Conservation (phyloP, 2,329 filamentous ascomycete species). For the Lasiodiplodia sp. region DNA sequence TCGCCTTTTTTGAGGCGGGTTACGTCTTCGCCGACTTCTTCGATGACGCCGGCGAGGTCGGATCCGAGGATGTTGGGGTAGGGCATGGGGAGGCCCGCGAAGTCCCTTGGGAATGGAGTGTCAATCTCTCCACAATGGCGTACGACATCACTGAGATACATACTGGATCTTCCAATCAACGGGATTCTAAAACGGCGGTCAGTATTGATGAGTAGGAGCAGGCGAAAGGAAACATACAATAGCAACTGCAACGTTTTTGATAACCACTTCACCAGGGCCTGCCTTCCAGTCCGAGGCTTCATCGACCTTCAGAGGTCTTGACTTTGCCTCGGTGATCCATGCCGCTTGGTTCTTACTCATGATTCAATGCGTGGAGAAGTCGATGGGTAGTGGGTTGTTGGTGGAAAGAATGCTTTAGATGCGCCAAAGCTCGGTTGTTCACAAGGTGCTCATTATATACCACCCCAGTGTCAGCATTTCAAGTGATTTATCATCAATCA, state of each 20-base stretch:
- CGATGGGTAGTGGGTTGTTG: too few species aligned
- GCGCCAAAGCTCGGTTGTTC: too few species aligned
- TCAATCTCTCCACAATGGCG: background rate
- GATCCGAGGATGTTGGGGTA: slow-evolving; percentile 47
- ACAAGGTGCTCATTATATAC: too few species aligned
- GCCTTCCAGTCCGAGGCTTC: slow-evolving; percentile 41
- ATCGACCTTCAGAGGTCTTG: slow-evolving; percentile 40
- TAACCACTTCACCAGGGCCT: slow-evolving; percentile 41
- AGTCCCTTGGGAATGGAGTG: background rate
- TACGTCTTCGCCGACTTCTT: slow-evolving; percentile 40
- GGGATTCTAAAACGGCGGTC: background rate
- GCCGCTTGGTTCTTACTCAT: slow-evolving; percentile 40
- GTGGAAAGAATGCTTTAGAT: too few species aligned
- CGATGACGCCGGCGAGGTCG: slow-evolving; percentile 48
- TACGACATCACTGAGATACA: rapidly evolving
- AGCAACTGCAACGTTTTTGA: slow-evolving; percentile 44
- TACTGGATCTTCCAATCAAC: slow-evolving; percentile 26
- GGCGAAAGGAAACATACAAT: slow-evolving; percentile 25
- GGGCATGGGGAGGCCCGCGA: background rate
- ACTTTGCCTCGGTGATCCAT: slow-evolving; percentile 40
- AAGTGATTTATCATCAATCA: too few species aligned
- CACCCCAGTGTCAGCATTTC: too few species aligned
- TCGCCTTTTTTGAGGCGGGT: slow-evolving; percentile 18
- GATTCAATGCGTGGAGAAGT: background rate
- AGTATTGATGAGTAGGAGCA: background rate